Base-by-base conservation (phyloP, 2,329 filamentous ascomycete species). In the Penicillium sp. region DNA sequence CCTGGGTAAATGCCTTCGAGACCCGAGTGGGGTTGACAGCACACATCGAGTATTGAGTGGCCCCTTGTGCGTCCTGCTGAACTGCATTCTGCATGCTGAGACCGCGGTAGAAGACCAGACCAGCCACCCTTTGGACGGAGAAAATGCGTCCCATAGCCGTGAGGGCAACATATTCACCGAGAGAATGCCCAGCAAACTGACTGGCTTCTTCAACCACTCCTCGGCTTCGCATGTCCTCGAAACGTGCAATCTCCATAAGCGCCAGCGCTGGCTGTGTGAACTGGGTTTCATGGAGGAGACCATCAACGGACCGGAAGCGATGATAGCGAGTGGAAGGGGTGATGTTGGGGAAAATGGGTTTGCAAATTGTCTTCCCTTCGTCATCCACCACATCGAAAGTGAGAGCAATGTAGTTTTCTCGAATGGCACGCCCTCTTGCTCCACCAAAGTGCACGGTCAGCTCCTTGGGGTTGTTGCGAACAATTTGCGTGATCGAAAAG, bases 31-130 rank as follows among this genome's bases (percentile, higher is more conserved):
- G 48, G 43, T 50, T 50, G 0, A 89, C 96, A 83, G 92, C 95
- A 70, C 89, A 92, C 93, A 97, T 97, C 58, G 89, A 90, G 81
- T 97, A 97, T 81, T 96, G 96, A 64, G 91, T 96, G 50, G 92
- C 88, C 18, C 93, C 93, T 59, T 83, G 79, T 50, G 87, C 90
- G 72, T 97, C 93, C 71, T 92, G 91, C 79, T 97, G 92, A 58
- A 97, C 93, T 14, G 94, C 93, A 38, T 97, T 92, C 77, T 97
- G 93, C 93, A 97, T 97, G 22, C 93, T 97, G 67, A 97, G 79
- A 67, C 93, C 93, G 73, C 93, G 90, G 79, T 97, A 97, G 82
- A 97, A 97, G 50, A 97, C 93, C 49, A 97, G 90, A 0, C 93
- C 96, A 1, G 97, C 92, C 71, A 97, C 80, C 60, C 88, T 92